Base-by-base conservation (phyloP, 2,329 filamentous ascomycete species). In the Monilinia vaccinii-corymbosi region DNA sequence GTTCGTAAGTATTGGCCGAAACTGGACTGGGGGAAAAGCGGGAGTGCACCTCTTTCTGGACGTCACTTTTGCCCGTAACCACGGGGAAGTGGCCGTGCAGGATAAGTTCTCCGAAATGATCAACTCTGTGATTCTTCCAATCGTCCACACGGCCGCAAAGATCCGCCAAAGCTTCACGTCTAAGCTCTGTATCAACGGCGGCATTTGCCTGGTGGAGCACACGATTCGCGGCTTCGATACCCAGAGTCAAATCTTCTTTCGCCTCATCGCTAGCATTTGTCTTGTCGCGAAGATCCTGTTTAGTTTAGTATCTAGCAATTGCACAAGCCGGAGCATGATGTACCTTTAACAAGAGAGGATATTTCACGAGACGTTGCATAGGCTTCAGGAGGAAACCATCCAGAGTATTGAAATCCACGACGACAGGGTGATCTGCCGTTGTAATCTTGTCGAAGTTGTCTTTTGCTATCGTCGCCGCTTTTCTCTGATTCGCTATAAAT, bases 401-500 rank as follows among this genome's bases (percentile, higher is more conserved):
- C 18, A 97, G 77, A 0, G 91, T 91, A 64, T 93, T 91, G 61
- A 89, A 89, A 68, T 93, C 91, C 63, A 89, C 86, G 6, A 94
- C 90, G 70, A 97, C 94, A 66, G 81, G 84, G 57, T 85, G 91
- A 55, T 82, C 87, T 47, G 89, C 89, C 36, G 82, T 76, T 66
- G 83, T 82, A 56, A 97, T 90, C 73, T 94, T 95, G 68, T 94
- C 88, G 73, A 95, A 97, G 62, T 93, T 87, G 62, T 86, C 82
- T 67, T 89, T 85, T 16, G 91, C 92, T n/a, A 89, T 83, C 66
- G 87, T 83, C 57, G 93, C 91, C 61, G 93, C 95, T 71, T 91
- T 92, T 66, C 90, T 86, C 75, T 97, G 93, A 71, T 99, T 99
- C 38, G 94, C 91, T 67, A 97, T 97, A 69, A 97, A 99, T 1